Evolutionary conservation across 345 rosid species (phyloP).

Genomic region (Erucastrum elatum): DNA sequence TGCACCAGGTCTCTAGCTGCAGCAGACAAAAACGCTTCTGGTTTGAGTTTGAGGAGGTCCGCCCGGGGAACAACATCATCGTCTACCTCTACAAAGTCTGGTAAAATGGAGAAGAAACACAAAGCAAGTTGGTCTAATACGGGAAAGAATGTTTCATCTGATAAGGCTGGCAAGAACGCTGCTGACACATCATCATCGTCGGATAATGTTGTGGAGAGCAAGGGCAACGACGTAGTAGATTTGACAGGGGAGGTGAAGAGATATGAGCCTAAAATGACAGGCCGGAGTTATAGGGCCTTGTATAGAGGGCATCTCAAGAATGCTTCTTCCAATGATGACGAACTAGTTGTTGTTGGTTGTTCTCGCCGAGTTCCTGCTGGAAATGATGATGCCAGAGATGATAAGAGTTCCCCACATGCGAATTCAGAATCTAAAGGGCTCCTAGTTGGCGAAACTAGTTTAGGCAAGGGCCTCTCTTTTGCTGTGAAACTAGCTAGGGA

Average conservation of each 20-base stretch:
- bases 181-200: constrained; percentile 29
- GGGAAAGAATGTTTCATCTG: constrained; percentile 3
- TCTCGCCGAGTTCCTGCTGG: constrained; percentile 32
- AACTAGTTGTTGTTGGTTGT: constrained; percentile 23
- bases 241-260: constrained; percentile 46
- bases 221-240: constrained; percentile 40
- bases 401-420: constrained; percentile 4
- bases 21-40: constrained; percentile 33
- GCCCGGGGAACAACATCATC: constrained; percentile 47
- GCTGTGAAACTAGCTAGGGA: not conserved
- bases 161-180: constrained; percentile 35
- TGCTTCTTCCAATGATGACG: constrained; percentile 30
- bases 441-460: not conserved
- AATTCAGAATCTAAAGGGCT: constrained; percentile 7
- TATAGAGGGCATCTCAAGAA: constrained; percentile 38
- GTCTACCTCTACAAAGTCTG: constrained; percentile 33
- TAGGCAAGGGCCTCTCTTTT: constrained; percentile 4
- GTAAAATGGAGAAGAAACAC: constrained; percentile 46
- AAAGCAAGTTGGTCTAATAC: constrained; percentile 48
- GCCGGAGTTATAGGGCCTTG: constrained; percentile 51
- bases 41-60: constrained; percentile 58
- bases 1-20: constrained; percentile 38
- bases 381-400: constrained; percentile 39
- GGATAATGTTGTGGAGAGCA: constrained; percentile 33
- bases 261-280: constrained; percentile 37